A percentile compares a stretch with the other conserved stretches of the same genome.
Evolutionary conservation across 1,284 basidiomycete genomes (phyloP).

Genomic region (Tylopilus sp.): DNA sequence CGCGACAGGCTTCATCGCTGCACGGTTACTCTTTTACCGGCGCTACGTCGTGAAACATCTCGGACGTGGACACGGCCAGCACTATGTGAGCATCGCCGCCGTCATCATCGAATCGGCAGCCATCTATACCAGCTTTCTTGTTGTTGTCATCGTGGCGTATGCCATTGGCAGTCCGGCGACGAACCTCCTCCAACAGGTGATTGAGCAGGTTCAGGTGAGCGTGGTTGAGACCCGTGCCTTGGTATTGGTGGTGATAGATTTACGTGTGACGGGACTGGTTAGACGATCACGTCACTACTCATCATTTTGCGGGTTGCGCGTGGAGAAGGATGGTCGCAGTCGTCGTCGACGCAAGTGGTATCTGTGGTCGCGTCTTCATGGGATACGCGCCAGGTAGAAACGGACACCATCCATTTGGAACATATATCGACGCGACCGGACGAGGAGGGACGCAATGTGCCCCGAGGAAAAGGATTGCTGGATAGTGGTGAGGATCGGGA

Average conservation of each 20-base stretch:
- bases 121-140: constrained; percentile 16
- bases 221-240: neutral
- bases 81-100: constrained; percentile 11
- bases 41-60: constrained; percentile 10
- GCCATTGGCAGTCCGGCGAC: constrained; percentile 10
- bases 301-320: constrained; percentile 27
- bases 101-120: constrained; percentile 28
- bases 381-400: neutral
- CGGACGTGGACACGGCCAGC: constrained; percentile 15
- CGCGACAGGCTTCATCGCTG: constrained; percentile 24
- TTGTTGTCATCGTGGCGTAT: constrained; percentile 17
- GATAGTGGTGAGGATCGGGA: no score
- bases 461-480: no score
- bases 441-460: no score
- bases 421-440: no score
- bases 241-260: neutral
- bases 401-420: no score
- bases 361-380: constrained; percentile 7
- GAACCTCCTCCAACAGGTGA: constrained; percentile 14
- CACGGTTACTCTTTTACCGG: constrained; percentile 21
- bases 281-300: constrained; percentile 24
- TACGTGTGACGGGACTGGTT: no score
- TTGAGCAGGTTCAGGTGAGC: constrained; percentile 24
- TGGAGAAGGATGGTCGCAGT: constrained; percentile 18
- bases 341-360: neutral